Evolutionary conservation across 2,329 filamentous ascomycete species (phyloP), one percentile per base, ranked within the genome.

Genomic region (Colletotrichum spaethianum): DNA sequence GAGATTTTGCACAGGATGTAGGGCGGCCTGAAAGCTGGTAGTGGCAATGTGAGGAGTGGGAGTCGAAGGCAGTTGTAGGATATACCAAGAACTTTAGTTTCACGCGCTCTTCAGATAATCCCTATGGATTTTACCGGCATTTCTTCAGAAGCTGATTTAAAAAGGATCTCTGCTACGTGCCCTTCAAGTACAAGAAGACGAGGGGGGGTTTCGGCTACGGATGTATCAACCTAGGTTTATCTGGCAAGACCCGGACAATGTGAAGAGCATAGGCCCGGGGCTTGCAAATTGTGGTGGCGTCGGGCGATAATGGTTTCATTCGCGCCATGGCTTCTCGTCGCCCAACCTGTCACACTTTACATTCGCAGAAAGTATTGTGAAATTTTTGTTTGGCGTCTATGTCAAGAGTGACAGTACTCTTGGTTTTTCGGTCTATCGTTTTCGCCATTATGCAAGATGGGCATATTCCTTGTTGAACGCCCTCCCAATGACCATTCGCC

Each of bases 401-500:
- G 4, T 16, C 6, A 28, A 1, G 18, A 23, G 14, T 1, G 14
- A 38, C 55, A 33, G 7, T 7, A 18, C 40, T 18, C 36, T 14
- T 50, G 9, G 20, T 1, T 40, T 50, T 28, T 12, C 11, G 23
- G 9, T 9, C 23, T 38, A 16, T 50, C 18, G 12, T 11, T 36
- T 55, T n/a, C 33, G 12, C 18, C 36, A 63, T 67, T 46, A 55
- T n/a, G 69, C 74, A 26, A 77, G 67, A 48, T 78, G 76, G 11
- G 85, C 89, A 81, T 92, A 97, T 82, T 97, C 92, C 84, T 93
- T 95, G 82, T 98, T 98, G 76, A 98, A 98, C 1, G 92, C 93
- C 75, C 95, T 87, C 36, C 96, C 96, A 79, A 99, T 98, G 5
- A 99, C 94, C 91, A 98, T 97, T 75, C 95, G 88, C 75, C 96